These are phyloP conservation scores for Colletotrichum sp. DNA, from an alignment of 2,329 filamentous ascomycete genomes.

Conservation along the genomic window DNA sequence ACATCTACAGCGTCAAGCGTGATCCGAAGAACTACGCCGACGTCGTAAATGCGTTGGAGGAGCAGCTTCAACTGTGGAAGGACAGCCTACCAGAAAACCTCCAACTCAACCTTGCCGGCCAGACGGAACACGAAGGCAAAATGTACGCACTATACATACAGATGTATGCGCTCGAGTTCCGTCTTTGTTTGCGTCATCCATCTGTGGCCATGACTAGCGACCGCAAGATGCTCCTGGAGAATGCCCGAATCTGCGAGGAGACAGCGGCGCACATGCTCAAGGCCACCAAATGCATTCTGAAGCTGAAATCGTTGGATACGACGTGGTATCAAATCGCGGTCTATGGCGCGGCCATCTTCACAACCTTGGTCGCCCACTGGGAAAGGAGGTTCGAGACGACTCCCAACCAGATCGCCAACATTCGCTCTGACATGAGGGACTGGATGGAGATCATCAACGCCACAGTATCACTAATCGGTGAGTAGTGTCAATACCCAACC, in stretches of 20 bases:
- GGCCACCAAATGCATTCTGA: constrained; percentile 63
- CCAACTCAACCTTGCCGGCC: constrained; percentile 41
- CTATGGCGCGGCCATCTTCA: constrained; percentile 76
- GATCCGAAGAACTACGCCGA: constrained; percentile 68
- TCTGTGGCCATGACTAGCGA: constrained; percentile 63
- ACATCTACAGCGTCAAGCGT: constrained; percentile 74
- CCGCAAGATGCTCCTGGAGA: constrained; percentile 61
- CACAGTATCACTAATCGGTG: constrained; percentile 70
- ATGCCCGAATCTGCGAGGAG: constrained; percentile 70
- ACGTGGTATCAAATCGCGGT: constrained; percentile 79
- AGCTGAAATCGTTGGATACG: constrained; percentile 73
- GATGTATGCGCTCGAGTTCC: constrained; percentile 61
- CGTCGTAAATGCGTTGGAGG: constrained; percentile 69
- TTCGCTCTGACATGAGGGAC: constrained; percentile 70
- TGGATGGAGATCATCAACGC: constrained; percentile 75
- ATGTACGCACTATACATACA: constrained; percentile 61
- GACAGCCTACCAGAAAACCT: constrained; percentile 68
- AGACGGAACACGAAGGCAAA: constrained; percentile 42
- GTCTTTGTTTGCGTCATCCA: constrained; percentile 65
- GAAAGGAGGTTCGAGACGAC: constrained; percentile 68
- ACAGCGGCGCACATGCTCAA: constrained; percentile 69
- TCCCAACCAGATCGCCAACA: constrained; percentile 59
- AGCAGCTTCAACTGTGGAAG: constrained; percentile 66
- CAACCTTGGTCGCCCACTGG: constrained; percentile 72
- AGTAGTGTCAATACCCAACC: constrained; percentile 22